phyloP scores from a whole-genome alignment of 2,329 filamentous ascomycete species.

The Fusarium nurragi region DNA sequence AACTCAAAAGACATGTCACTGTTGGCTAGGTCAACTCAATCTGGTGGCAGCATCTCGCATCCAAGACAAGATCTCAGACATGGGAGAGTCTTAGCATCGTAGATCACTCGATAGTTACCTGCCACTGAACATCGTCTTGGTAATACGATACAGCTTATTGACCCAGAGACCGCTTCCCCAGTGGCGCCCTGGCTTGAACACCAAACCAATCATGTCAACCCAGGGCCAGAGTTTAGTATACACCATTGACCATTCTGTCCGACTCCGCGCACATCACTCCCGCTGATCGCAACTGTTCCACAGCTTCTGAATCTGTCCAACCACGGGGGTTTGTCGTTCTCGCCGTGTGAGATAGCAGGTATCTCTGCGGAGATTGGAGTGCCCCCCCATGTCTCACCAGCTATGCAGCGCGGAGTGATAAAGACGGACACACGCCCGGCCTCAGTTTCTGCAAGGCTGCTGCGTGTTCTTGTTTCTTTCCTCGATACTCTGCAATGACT shows the following conservation, averaged over 20 bases:
- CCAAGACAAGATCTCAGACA: slow-evolving; percentile 14
- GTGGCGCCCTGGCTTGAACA: neutral
- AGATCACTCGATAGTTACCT: neutral
- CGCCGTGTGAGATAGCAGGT: neutral
- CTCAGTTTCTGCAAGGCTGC: too few relatives aligned
- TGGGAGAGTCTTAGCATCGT: neutral
- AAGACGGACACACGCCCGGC: slow-evolving; percentile 12
- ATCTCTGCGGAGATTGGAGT: neutral
- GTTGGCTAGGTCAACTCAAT: neutral
- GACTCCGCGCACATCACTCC: neutral
- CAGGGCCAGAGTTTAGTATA: neutral
- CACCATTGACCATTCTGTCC: neutral
- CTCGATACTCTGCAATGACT: slow-evolving; percentile 20
- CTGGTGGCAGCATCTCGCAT: neutral
- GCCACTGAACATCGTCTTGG: neutral
- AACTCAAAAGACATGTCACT: neutral
- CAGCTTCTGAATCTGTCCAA: neutral
- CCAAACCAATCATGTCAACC: neutral
- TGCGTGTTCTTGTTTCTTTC: neutral
- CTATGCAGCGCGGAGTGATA: neutral
- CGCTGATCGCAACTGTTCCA: neutral
- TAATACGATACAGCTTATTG: neutral
- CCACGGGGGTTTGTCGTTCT: neutral
- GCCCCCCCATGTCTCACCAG: neutral
- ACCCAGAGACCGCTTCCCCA: neutral